Base-by-base conservation (phyloP, 768 basidiomycete genomes). In the Lentinula raphanica region DNA sequence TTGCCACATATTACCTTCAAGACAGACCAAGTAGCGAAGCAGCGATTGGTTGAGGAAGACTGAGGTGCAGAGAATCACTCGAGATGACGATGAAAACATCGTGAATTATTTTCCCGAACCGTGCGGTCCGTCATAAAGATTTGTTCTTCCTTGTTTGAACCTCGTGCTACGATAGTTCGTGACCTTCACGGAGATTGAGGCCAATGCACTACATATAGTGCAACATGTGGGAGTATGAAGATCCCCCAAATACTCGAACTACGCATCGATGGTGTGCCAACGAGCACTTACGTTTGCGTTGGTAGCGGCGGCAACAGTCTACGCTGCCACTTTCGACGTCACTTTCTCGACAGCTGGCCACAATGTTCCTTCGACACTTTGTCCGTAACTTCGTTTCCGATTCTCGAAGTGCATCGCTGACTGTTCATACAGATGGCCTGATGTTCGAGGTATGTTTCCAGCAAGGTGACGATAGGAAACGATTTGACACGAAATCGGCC, bases 371-470 rank as follows among this genome's bases (percentile, higher is more conserved):
- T 28, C 46, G 8, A 49, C 46, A 12, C 46, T 49, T 8, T 49
- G 46, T 49, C 15, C 12, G 46, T 49, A 12, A 8, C 46, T 31
- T 28, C n/a, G 13, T 15, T 27, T n/a, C 8, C 13, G 17, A 25
- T 28, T 19, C 17, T 13, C 15, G 15, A 6, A 28, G 17, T 12
- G n/a, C 7, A 19, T 17, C 19, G 15, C 12, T 13, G 6, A 19
- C 42, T 9, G 8, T 19, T 44, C n/a, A n/a, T n/a, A n/a, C 46
- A 83, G 82, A 75, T 62, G 82, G 82, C 5, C 71, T 78, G 58
- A 85, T 85, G 82, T 86, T 81, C 45, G 85, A 87, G 74, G 84
- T 78, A 62, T 44, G 66, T n/a, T n/a, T 23, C 44, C 12, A n/a
- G n/a, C 23, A 15, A 13, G 19, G 12, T 15, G 46, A 27, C 17